Base-by-base conservation (phyloP, 2,329 filamentous ascomycete genomes). In the Ascochyta rabiei region DNA sequence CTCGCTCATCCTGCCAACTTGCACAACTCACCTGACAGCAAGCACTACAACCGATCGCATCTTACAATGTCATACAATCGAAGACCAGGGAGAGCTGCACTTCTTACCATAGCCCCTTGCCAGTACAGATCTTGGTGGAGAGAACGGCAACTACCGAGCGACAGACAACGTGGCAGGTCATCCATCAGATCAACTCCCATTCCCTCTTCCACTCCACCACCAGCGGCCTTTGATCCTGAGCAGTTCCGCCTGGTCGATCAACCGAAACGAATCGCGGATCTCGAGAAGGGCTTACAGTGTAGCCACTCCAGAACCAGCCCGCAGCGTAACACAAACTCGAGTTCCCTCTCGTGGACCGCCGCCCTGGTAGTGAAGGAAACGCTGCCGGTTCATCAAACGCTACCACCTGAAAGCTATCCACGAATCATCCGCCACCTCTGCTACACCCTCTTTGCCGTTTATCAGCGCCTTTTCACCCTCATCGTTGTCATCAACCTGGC, bases 381-480 rank as follows among this genome's bases (percentile, higher is more conserved):
- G 16, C 13, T 10, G 28, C 16, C 34, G 5, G 8, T 3, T 2
- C 13, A 18, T 1, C 16, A n/a, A 8, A 9, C 2, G 1, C 23
- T 46, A 13, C 37, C 52, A 6, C 19, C 46, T 4, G 19, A 38
- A 7, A 37, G 23, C 3, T n/a, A 28, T 5, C n/a, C 26, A 2
- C 43, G 53, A 23, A 7, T 64, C n/a, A 2, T 69, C 24, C 60
- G 69, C 26, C 30, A 56, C 37, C 33, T 71, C 4, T 56, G 56
- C 1, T 61, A 62, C 34, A 60, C 51, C 16, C 12, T 66, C 48
- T 60, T 68, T 38, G 66, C 60, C 1, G 68, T 67, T 13, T 80
- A 79, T 61, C 71, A 75, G 24, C 72, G 76, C 24, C 70, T 81
- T 30, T 80, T 80, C 59, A 70, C 74, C 4, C 47, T 79, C 18